phyloP scores from a whole-genome alignment of 192 early-diverging fungal species.

The Coemansia sp. region DNA sequence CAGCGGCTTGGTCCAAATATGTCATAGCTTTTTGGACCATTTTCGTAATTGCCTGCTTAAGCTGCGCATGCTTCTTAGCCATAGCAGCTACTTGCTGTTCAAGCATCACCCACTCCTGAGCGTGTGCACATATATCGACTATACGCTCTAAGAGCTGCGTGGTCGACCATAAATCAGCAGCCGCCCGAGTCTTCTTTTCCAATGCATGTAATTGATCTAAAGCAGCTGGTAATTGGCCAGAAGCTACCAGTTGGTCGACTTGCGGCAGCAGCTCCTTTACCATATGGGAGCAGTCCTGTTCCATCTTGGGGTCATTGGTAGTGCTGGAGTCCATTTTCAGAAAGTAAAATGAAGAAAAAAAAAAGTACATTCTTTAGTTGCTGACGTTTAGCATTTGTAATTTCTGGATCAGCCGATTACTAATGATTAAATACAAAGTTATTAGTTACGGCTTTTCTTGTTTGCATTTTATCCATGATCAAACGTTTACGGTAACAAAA shows the following conservation, averaged over 20 bases:
- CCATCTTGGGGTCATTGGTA: conserved; percentile 73
- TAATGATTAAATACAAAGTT: conserved; percentile 2
- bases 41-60: conserved; percentile 90
- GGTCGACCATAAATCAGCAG: conserved; percentile 85
- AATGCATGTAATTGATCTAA: conserved; percentile 81
- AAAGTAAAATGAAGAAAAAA: too few relatives aligned
- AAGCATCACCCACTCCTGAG: conserved; percentile 83
- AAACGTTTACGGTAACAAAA: too few relatives aligned
- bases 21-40: conserved; percentile 95
- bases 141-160: conserved; percentile 79
- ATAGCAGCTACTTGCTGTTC: conserved; percentile 89
- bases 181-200: conserved; percentile 95
- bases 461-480: too few relatives aligned
- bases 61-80: conserved; percentile 95
- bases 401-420: too few relatives aligned
- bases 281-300: conserved; percentile 82
- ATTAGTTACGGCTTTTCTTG: too few relatives aligned
- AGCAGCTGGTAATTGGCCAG: conserved; percentile 73
- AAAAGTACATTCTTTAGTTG: too few relatives aligned
- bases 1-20: conserved; percentile 82
- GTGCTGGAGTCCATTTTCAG: conserved; percentile 32
- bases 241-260: conserved; percentile 67
- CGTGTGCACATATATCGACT: conserved; percentile 68
- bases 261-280: conserved; percentile 78
- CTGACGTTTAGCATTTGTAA: too few relatives aligned